These are phyloP conservation scores for Venturia pyrina DNA, from an alignment of 2,329 filamentous ascomycete genomes.

Conservation along the genomic window DNA sequence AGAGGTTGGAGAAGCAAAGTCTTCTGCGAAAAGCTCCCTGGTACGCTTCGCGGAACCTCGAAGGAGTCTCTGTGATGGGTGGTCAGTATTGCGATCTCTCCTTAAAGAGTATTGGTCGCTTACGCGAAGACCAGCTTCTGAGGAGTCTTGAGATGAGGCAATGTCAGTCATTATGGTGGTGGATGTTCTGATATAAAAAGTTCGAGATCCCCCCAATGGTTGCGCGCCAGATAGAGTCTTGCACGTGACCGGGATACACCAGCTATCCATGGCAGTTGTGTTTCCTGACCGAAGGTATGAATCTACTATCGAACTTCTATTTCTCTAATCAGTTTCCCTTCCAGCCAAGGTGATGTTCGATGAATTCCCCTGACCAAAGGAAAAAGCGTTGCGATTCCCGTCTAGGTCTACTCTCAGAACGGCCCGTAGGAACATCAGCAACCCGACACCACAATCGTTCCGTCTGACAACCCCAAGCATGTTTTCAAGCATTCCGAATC, in stretches of 20 bases:
- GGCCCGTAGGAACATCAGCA: too few relatives aligned
- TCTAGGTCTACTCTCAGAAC: too few relatives aligned
- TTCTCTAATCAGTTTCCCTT: too few relatives aligned
- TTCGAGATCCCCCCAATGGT: background rate
- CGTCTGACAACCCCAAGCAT: background rate
- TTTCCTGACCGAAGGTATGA: too few relatives aligned
- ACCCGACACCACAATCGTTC: background rate
- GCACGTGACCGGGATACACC: background rate
- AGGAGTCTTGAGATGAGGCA: background rate
- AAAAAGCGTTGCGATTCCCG: too few relatives aligned
- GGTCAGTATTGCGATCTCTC: background rate
- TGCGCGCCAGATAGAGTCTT: background rate
- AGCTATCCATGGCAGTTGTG: too few relatives aligned
- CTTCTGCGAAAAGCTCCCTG: slow-evolving; percentile 43
- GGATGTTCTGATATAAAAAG: background rate
- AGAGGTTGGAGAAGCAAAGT: slow-evolving; percentile 36
- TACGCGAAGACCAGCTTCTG: slow-evolving; percentile 6
- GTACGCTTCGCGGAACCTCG: slow-evolving; percentile 43
- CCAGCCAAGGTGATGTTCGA: too few relatives aligned
- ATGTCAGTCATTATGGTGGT: slow-evolving; percentile 3
- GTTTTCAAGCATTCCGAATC: background rate
- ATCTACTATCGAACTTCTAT: too few relatives aligned
- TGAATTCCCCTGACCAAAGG: too few relatives aligned
- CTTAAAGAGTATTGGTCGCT: background rate
- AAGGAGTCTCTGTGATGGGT: slow-evolving; percentile 16